Percentiles rank a stretch among this genome's conserved stretches.
Evolutionary conservation across 2,329 filamentous ascomycete species (phyloP).

Genomic region (Botrytis sinoallii): DNA sequence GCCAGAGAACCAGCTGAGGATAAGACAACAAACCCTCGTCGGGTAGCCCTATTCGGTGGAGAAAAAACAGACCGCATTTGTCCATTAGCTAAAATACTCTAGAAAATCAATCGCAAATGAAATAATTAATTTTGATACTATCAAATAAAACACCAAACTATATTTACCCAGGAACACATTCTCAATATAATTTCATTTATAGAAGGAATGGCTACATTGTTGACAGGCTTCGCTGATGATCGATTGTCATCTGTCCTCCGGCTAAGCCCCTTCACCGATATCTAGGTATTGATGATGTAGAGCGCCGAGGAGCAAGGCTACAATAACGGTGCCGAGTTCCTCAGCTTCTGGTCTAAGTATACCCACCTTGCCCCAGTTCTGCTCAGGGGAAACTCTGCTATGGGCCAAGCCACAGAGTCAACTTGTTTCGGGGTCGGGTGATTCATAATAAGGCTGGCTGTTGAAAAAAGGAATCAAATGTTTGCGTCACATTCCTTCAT

Average conservation of each 20-base stretch:
- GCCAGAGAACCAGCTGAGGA: not conserved
- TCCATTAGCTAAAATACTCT: not conserved
- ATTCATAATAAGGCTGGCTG: conserved; percentile 10
- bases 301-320: not conserved
- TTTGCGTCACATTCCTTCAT: conserved; percentile 17
- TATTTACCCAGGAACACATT: not conserved
- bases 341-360: not conserved
- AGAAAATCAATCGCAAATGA: not conserved
- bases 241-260: not conserved
- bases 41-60: not conserved
- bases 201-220: not conserved
- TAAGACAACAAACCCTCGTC: not conserved
- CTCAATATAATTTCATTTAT: not conserved
- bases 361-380: not conserved
- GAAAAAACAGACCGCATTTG: not conserved
- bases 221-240: not conserved
- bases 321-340: not conserved
- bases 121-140: not conserved
- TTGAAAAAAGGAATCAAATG: not conserved
- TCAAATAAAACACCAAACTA: not conserved
- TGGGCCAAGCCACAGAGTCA: not conserved
- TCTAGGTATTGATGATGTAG: not conserved
- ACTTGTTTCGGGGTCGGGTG: not conserved
- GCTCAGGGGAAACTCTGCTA: not conserved
- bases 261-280: not conserved